Base-by-base conservation (phyloP, 148 eudicot genomes). In the Polygonum maritimum region DNA sequence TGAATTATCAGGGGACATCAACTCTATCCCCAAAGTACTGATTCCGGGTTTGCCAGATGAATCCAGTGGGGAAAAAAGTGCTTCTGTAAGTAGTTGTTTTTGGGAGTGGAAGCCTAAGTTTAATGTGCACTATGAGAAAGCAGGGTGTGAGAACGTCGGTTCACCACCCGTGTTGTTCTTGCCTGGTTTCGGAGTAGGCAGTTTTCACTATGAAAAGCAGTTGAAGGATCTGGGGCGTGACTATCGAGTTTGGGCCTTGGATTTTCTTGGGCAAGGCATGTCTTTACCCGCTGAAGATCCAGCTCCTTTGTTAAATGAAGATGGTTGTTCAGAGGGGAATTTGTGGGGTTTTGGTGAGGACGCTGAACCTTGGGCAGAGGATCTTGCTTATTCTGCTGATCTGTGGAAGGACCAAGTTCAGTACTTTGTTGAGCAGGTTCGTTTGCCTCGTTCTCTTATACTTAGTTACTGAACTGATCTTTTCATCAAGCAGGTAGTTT, bases 101-200 rank as follows among this genome's bases (percentile, higher is more conserved):
- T 88, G 94, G 98, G 96, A 94, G 81, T 92, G 93, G 96, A 94
- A 89, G 79, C 97, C 98, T 7, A 92, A 92, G 76, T 72, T 94
- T 41, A 88, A 80, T 55, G 92, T 94, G 67, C 83, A 94, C 81
- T 94, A 92, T 69, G 94, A 92, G 76, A 80, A 84, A 78, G 82
- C 98, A 7, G 98, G 97, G 8, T 73, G 80, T 60, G 87, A 82
- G 62, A 92, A 92, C 63, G 82, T 89, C 9, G 80, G 82, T 74
- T 84, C 97, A 18, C 97, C 98, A 31, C 71, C 97, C 7, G 78
- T 94, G 65, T 92, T 94, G 57, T 90, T 92, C 76, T 92, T 94
- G 69, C 98, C 98, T 48, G 98, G 98, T 58, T 94, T 94, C 74
- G 98, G 98, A 77, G 98, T 90, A 22, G 98, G 98, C 77, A 90